Conservation (phyloP, 305 asterid genomes). For the Fraxinus xanthoxyloides region DNA sequence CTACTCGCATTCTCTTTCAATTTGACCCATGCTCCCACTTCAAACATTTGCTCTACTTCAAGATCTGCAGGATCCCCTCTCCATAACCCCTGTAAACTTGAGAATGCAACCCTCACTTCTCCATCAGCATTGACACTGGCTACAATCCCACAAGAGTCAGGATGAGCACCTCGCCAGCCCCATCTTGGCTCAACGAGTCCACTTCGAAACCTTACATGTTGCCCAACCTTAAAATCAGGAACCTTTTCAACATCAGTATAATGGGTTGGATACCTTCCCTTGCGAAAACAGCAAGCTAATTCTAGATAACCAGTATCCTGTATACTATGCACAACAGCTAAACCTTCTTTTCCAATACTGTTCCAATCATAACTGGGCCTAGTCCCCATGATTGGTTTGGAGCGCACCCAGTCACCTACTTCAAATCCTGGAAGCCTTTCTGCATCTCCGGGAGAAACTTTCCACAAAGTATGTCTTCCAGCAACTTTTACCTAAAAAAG, state of each 20-base stretch:
- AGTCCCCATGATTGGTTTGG: conserved; percentile 76
- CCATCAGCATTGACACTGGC: conserved; percentile 75
- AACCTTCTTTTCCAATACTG: conserved; percentile 77
- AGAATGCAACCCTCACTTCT: conserved; percentile 71
- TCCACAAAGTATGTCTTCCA: conserved; percentile 82
- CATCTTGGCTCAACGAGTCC: conserved; percentile 86
- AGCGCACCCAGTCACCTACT: conserved; percentile 98
- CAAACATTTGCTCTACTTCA: conserved; percentile 61
- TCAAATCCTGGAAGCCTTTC: conserved; percentile 86
- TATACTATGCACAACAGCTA: conserved; percentile 84
- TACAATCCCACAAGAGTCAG: conserved; percentile 68
- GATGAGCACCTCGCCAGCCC: conserved; percentile 94
- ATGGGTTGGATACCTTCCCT: conserved; percentile 70
- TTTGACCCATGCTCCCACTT: conserved; percentile 89
- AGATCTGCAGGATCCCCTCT: conserved; percentile 92
- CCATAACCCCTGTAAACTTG: conserved; percentile 71
- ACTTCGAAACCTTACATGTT: conserved; percentile 66
- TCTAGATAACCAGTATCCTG: conserved; percentile 89
- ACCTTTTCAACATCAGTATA: conserved; percentile 84
- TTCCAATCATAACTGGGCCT: conserved; percentile 97
- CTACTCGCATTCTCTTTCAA: conserved; percentile 44
- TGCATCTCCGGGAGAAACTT: conserved; percentile 93
- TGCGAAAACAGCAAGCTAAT: conserved; percentile 84
- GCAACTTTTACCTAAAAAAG: conserved; percentile 65
- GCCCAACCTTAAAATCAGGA: conserved; percentile 72